Conservation (phyloP, 805 yeast species). For the Candida taoyuanica region DNA sequence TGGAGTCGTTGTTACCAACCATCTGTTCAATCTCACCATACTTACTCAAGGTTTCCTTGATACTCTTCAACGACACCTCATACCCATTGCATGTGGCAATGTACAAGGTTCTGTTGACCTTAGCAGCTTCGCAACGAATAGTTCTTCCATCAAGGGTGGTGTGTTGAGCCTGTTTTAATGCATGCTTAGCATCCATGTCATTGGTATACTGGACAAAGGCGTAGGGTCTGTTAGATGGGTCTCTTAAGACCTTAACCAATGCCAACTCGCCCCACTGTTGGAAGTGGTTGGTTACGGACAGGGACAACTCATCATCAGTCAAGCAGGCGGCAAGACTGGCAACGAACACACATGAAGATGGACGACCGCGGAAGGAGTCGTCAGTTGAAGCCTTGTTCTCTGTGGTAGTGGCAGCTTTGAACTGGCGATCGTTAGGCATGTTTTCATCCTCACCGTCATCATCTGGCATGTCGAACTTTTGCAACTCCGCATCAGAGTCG, state of each 20-base stretch:
- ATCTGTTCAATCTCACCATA: slow-evolving; percentile 79
- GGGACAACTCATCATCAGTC: slow-evolving; percentile 67
- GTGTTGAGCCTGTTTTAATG: slow-evolving; percentile 66
- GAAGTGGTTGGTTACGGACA: slow-evolving; percentile 66
- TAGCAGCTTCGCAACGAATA: slow-evolving; percentile 85
- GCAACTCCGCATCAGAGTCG: slow-evolving; percentile 19
- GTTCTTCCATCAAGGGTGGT: slow-evolving; percentile 66
- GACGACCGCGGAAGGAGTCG: slow-evolving; percentile 46
- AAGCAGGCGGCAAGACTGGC: slow-evolving; percentile 68
- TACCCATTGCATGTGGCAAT: slow-evolving; percentile 36
- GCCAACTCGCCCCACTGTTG: slow-evolving; percentile 64
- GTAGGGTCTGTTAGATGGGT: slow-evolving; percentile 78
- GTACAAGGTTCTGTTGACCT: slow-evolving; percentile 82
- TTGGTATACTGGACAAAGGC: slow-evolving; percentile 85
- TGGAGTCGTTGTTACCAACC: slow-evolving; percentile 36
- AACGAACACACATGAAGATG: slow-evolving; percentile 85
- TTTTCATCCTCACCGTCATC: slow-evolving; percentile 12
- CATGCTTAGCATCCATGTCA: slow-evolving; percentile 64
- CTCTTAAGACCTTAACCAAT: slow-evolving; percentile 78
- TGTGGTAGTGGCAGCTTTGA: slow-evolving; percentile 2
- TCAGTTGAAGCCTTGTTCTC: slow-evolving; percentile 4
- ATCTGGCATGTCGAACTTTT: slow-evolving; percentile 16
- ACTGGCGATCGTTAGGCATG: slow-evolving; percentile 8
- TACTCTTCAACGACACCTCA: slow-evolving; percentile 28
- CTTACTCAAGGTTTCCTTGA: slow-evolving; percentile 37